Conservation (phyloP, 805 yeast species). For the Teunomyces atbi region DNA sequence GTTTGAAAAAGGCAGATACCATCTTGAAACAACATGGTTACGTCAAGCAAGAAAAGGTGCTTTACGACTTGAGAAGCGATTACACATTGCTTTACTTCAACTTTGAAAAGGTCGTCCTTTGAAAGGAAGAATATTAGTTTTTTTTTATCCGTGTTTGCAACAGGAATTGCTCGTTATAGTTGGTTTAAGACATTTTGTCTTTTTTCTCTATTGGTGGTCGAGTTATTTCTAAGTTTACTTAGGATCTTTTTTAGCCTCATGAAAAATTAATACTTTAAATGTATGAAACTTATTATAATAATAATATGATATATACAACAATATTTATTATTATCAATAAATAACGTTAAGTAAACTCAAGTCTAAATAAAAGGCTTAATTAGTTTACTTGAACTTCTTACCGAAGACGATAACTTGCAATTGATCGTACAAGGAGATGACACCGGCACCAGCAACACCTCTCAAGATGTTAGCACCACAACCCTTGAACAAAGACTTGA, state of each 20-base stretch:
- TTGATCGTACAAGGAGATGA: slow-evolving; percentile 96
- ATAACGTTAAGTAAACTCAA: slow-evolving; percentile 1
- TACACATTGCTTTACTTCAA: slow-evolving; percentile 71
- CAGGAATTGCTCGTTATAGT: slow-evolving; percentile 9
- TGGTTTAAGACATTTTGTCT: slow-evolving; percentile 11
- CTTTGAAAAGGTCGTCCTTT: slow-evolving; percentile 41
- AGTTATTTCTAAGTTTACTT: not conserved
- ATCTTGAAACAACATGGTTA: slow-evolving; percentile 44
- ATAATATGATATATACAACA: slow-evolving; percentile 3
- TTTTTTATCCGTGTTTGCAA: slow-evolving; percentile 1
- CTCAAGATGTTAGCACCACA: slow-evolving; percentile 99
- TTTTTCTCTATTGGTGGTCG: slow-evolving; percentile 16
- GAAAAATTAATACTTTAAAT: not conserved
- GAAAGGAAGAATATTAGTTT: not conserved
- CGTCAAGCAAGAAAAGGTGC: slow-evolving; percentile 60
- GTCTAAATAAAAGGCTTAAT: not conserved
- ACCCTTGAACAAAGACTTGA: slow-evolving; percentile 92
- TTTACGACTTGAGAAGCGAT: slow-evolving; percentile 68
- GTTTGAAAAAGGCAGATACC: slow-evolving; percentile 3
- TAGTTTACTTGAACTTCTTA: slow-evolving; percentile 77
- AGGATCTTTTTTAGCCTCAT: slow-evolving; percentile 1
- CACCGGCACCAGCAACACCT: slow-evolving; percentile 99
- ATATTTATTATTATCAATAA: not conserved
- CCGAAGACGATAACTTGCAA: slow-evolving; percentile 93
- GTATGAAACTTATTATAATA: slow-evolving; percentile 4